Evolutionary conservation across 768 basidiomycete species (phyloP).

Genomic region (Suillus plorans): DNA sequence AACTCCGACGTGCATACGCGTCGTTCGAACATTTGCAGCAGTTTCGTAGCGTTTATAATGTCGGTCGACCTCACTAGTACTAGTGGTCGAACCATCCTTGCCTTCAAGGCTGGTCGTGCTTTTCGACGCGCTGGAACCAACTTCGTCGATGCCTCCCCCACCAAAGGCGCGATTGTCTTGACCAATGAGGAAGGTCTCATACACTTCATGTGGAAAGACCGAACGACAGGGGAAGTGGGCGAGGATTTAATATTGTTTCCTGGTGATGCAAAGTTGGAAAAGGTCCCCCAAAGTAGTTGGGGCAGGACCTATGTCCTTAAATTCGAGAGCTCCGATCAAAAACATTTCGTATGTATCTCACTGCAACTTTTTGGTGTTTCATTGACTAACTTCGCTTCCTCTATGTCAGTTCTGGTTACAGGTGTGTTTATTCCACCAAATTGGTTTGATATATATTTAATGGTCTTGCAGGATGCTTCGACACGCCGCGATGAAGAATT

Average conservation of each 20-base stretch:
- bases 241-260: slow-evolving; percentile 91
- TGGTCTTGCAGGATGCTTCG: slow-evolving; percentile 56
- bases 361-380: background rate
- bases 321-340: slow-evolving; percentile 87
- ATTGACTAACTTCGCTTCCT: slow-evolving; percentile 10
- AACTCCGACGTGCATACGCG: slow-evolving; percentile 5
- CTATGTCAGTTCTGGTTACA: slow-evolving; percentile 79
- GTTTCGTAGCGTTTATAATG: background rate
- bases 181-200: slow-evolving; percentile 71
- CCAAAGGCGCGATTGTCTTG: slow-evolving; percentile 74
- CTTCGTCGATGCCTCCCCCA: slow-evolving; percentile 61
- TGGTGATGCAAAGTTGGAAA: slow-evolving; percentile 77
- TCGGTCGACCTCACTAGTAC: slow-evolving; percentile 23
- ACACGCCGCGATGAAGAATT: slow-evolving; percentile 70
- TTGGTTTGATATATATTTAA: slow-evolving; percentile 4
- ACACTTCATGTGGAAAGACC: slow-evolving; percentile 80
- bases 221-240: slow-evolving; percentile 55
- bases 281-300: slow-evolving; percentile 61
- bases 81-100: slow-evolving; percentile 32
- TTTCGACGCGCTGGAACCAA: slow-evolving; percentile 67
- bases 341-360: slow-evolving; percentile 73
- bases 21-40: background rate
- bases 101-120: slow-evolving; percentile 73
- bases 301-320: slow-evolving; percentile 86
- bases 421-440: slow-evolving; percentile 39